Evolutionary conservation across 169 alveolate genomes (phyloP).

Genomic region (Perkinsus marinus): DNA sequence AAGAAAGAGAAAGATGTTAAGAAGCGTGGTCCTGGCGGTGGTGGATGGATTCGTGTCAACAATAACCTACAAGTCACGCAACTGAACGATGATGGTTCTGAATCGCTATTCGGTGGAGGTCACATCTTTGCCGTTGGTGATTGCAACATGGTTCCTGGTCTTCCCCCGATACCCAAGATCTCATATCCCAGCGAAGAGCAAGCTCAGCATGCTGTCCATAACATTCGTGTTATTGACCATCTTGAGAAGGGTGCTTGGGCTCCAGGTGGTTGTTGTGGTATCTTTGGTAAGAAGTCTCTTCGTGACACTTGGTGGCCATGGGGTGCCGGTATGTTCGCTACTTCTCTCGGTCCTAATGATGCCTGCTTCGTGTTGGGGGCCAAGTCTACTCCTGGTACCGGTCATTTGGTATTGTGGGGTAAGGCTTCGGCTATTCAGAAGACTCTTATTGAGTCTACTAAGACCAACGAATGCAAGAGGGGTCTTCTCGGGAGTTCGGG

Average conservation of each 20-base stretch:
- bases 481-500: background rate
- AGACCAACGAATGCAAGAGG: background rate
- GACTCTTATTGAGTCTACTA: background rate
- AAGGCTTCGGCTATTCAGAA: background rate
- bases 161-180: slow-evolving; percentile 24
- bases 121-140: slow-evolving; percentile 22
- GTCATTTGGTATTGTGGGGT: background rate
- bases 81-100: background rate
- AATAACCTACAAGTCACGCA: slow-evolving; percentile 20
- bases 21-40: slow-evolving; percentile 30
- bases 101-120: slow-evolving; percentile 14
- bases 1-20: background rate
- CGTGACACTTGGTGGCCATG: slow-evolving; percentile 31
- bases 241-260: background rate
- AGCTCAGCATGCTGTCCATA: slow-evolving; percentile 3
- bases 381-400: background rate
- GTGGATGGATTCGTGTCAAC: slow-evolving; percentile 29
- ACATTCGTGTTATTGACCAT: background rate
- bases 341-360: slow-evolving; percentile 28
- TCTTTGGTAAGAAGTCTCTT: background rate
- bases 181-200: slow-evolving; percentile 30
- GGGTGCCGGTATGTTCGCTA: slow-evolving; percentile 35
- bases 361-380: slow-evolving; percentile 28
- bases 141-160: slow-evolving; percentile 21
- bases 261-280: background rate